These are phyloP conservation scores for Echinochloa phyllopogon DNA, from an alignment of 176 grass and related monocot species.

Conservation along the genomic window DNA sequence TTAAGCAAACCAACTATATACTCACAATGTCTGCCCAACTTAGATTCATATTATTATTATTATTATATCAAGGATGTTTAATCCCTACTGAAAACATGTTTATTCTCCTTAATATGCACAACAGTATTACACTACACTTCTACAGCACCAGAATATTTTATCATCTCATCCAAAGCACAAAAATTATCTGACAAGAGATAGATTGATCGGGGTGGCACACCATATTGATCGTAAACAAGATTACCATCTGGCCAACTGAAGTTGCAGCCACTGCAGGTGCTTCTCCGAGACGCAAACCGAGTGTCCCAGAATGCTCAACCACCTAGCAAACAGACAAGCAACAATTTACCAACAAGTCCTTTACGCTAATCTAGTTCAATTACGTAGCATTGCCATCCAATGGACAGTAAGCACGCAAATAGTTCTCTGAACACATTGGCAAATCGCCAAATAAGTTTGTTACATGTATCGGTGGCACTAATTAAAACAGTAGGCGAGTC, in stretches of 20 bases:
- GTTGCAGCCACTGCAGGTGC: slow-evolving; percentile 55
- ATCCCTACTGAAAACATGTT: slow-evolving; percentile 1
- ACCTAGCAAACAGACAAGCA: slow-evolving; percentile 55
- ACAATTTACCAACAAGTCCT: neutral
- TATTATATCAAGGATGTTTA: neutral
- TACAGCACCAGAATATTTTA: neutral
- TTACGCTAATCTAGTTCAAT: neutral
- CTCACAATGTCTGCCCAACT: neutral
- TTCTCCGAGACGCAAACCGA: slow-evolving; percentile 49
- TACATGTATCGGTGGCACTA: neutral
- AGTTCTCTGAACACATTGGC: neutral
- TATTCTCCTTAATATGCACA: neutral
- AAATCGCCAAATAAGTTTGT: neutral
- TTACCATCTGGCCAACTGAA: slow-evolving; percentile 70
- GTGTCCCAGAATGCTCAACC: slow-evolving; percentile 72
- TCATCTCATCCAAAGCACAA: neutral
- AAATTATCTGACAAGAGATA: neutral
- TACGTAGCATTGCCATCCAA: neutral
- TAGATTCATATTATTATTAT: neutral
- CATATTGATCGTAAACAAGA: slow-evolving; percentile 12
- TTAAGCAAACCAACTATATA: neutral
- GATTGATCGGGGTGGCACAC: neutral
- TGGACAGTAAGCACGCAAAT: neutral
- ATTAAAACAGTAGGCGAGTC: neutral
- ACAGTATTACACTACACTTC: neutral